phyloP scores from a whole-genome alignment of 768 basidiomycete species.

The Hericium erinaceus region DNA sequence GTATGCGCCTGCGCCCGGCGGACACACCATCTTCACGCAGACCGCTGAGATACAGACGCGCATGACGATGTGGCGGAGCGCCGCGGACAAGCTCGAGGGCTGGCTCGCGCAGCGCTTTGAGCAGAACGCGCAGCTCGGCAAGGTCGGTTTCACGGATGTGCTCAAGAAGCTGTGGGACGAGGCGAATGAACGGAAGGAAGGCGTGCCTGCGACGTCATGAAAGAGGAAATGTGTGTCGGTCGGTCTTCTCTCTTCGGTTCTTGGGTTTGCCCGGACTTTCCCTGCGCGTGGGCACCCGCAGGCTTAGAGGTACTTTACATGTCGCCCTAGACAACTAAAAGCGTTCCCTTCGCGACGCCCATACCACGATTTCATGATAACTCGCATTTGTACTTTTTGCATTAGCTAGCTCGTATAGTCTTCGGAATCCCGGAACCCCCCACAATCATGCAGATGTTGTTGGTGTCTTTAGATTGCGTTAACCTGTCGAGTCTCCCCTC shows the following conservation, averaged over 20 bases:
- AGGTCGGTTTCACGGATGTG: slow-evolving; percentile 85
- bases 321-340: slow-evolving; percentile 15
- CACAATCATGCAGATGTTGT: background rate
- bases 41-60: slow-evolving; percentile 89
- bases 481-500: too few relatives aligned
- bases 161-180: slow-evolving; percentile 66
- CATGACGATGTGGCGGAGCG: slow-evolving; percentile 69
- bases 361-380: slow-evolving; percentile 19
- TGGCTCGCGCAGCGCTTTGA: slow-evolving; percentile 87
- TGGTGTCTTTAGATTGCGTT: background rate
- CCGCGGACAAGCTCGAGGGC: slow-evolving; percentile 75
- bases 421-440: background rate
- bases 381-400: slow-evolving; percentile 15
- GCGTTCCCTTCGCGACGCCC: slow-evolving; percentile 11
- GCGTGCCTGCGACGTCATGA: slow-evolving; percentile 25
- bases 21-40: slow-evolving; percentile 69
- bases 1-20: slow-evolving; percentile 61
- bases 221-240: slow-evolving; percentile 5
- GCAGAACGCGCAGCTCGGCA: slow-evolving; percentile 85
- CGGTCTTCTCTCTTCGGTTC: background rate
- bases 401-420: background rate
- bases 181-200: slow-evolving; percentile 42
- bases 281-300: slow-evolving; percentile 7
- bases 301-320: slow-evolving; percentile 14
- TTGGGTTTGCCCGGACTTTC: slow-evolving; percentile 8